Evolutionary conservation across 225 moss, liverwort and hornwort species (phyloP), one percentile per base, ranked within the genome.

Genomic region (Sphagnum tenellum): DNA sequence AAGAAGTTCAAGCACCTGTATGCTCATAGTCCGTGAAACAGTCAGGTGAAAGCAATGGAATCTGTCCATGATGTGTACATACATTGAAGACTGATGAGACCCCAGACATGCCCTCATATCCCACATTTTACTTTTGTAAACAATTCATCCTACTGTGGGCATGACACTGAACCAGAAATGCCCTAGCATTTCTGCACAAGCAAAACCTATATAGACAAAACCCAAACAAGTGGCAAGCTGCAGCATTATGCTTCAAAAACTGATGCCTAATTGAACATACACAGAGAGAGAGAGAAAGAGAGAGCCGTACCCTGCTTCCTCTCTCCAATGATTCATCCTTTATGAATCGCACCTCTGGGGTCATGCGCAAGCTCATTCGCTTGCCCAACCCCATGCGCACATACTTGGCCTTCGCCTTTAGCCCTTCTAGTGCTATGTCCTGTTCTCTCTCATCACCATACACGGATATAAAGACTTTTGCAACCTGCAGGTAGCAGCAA

Each of bases 391-490:
- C 78, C 86, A 90, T 98, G 71, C 87, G 89, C 70, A 93, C 88
- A 77, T 98, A 93, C 13, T 90, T 90, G 48, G 87, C 82, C 69
- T 84, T 93, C 12, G 75, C 78, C 67, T 86, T 90, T n/a, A 93
- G 75, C 57, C 86, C 93, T 77, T 93, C 90, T 72, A 98, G 72
- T 49, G 93, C 93, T 58, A 82, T 79, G 68, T 84, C 87, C 67
- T 93, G 87, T 69, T 90, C 93, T 75, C 93, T 76, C 67, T 98
- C 89, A 63, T 98, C 98, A 56, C 98, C 98, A 56, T 80, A 90
- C 55, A 93, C 77, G 14, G 98, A 98, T 69, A 98, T 86, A 72
- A 90, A 98, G 14, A 93, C 98, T 73, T 98, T 93, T 12, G 87
- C 98, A 73, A 98, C 92, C 96, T 98, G 85, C 66, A 72, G 46